phyloP scores from a whole-genome alignment of 495 filamentous ascomycete genomes.

The Geoglossum glabrum region DNA sequence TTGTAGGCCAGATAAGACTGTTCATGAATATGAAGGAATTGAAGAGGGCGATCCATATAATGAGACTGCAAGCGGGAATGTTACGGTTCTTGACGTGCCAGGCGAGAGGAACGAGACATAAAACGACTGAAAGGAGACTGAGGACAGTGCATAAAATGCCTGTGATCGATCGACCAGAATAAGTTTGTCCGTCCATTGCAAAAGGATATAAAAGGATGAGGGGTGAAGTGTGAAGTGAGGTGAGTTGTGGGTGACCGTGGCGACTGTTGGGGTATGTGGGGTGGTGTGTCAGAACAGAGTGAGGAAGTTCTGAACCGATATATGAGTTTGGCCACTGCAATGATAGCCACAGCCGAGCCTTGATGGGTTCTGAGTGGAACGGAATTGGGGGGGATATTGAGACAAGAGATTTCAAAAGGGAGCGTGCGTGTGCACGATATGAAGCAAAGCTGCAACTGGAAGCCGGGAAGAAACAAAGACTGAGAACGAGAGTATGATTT shows the following conservation, averaged over 20 bases:
- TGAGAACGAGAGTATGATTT: neutral
- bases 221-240: neutral
- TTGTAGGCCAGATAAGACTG: constrained; percentile 58
- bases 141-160: constrained; percentile 24
- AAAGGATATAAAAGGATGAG: no score
- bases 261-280: neutral
- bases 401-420: neutral
- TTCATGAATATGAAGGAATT: constrained; percentile 58
- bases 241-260: neutral
- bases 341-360: neutral
- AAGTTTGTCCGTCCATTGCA: neutral
- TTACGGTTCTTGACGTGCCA: constrained; percentile 40
- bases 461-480: neutral
- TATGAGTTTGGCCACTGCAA: neutral
- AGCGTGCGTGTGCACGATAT: neutral
- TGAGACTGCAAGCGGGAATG: constrained; percentile 38
- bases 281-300: neutral
- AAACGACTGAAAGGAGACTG: constrained; percentile 32
- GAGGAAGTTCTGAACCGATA: neutral
- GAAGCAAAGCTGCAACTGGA: neutral
- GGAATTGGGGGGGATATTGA: neutral
- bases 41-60: constrained; percentile 39
- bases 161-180: neutral
- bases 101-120: constrained; percentile 33
- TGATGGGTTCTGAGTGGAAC: neutral